Conservation (phyloP, 2,329 filamentous ascomycete genomes). For the Ceratocystis cubensis region DNA sequence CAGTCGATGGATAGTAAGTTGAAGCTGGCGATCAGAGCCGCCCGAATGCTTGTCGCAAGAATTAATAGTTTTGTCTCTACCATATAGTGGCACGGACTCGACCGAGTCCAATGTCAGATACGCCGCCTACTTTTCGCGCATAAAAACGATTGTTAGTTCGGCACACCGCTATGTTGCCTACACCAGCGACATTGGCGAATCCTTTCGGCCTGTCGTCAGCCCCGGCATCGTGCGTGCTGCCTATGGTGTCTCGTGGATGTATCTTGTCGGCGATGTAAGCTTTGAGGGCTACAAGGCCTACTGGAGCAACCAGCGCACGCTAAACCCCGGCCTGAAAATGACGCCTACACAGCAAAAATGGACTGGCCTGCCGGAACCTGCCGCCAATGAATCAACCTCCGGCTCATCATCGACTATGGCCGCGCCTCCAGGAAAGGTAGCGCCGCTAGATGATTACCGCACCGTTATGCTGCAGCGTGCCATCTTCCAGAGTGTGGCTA, state of each 20-base stretch:
- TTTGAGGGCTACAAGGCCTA: slow-evolving; percentile 96
- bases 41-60: neutral
- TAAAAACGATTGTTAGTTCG: slow-evolving; percentile 75
- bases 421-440: slow-evolving; percentile 33
- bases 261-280: slow-evolving; percentile 77
- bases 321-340: slow-evolving; percentile 54
- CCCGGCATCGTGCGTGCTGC: slow-evolving; percentile 68
- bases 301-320: slow-evolving; percentile 63
- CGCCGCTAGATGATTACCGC: slow-evolving; percentile 77
- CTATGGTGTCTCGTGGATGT: slow-evolving; percentile 86
- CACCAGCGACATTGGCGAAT: slow-evolving; percentile 91
- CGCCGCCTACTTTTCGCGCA: slow-evolving; percentile 76
- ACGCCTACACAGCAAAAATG: slow-evolving; percentile 38
- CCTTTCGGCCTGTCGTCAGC: slow-evolving; percentile 84
- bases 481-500: slow-evolving; percentile 80
- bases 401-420: neutral
- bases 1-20: slow-evolving; percentile 19
- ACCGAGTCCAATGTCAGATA: slow-evolving; percentile 81
- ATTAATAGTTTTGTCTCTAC: neutral
- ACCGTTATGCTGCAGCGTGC: slow-evolving; percentile 84
- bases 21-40: neutral
- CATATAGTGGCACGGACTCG: slow-evolving; percentile 47
- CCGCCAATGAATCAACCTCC: slow-evolving; percentile 18
- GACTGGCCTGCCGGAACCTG: slow-evolving; percentile 33
- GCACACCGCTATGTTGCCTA: slow-evolving; percentile 96